Evolutionary conservation across 768 basidiomycete genomes (phyloP).

Genomic region (Amanita polypyramis): DNA sequence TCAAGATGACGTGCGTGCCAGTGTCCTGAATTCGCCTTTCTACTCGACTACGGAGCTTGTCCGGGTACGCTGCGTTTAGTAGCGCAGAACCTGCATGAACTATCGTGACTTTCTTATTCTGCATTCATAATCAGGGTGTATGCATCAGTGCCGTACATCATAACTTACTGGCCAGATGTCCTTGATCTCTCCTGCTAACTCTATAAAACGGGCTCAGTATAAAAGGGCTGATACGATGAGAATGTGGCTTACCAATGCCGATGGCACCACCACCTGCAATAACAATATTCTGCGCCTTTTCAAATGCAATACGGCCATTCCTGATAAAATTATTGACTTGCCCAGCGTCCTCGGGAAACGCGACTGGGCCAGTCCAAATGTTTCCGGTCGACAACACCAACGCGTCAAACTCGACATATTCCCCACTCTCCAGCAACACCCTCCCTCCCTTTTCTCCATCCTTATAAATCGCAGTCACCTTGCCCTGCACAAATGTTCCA

Average conservation of each 20-base stretch:
- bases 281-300: slow-evolving; percentile 24
- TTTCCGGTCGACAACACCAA: slow-evolving; percentile 49
- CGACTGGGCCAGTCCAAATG: slow-evolving; percentile 30
- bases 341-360: slow-evolving; percentile 17
- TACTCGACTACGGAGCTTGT: slow-evolving; percentile 33
- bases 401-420: slow-evolving; percentile 34
- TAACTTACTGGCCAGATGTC: slow-evolving; percentile 19
- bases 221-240: slow-evolving; percentile 6
- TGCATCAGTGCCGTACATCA: no score
- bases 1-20: slow-evolving; percentile 35
- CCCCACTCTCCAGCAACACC: slow-evolving; percentile 34
- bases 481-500: slow-evolving; percentile 28
- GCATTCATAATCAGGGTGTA: not conserved
- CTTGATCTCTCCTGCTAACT: slow-evolving; percentile 21
- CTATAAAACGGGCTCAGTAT: slow-evolving; percentile 7
- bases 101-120: slow-evolving; percentile 41
- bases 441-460: slow-evolving; percentile 23
- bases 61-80: slow-evolving; percentile 40
- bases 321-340: slow-evolving; percentile 17
- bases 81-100: slow-evolving; percentile 38
- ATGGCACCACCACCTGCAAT: slow-evolving; percentile 33
- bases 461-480: slow-evolving; percentile 19
- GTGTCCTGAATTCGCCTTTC: slow-evolving; percentile 25
- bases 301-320: slow-evolving; percentile 16
- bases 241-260: slow-evolving; percentile 18